These are phyloP conservation scores for Annulohypoxylon moriforme DNA, from an alignment of 495 filamentous ascomycete genomes.

Conservation along the genomic window DNA sequence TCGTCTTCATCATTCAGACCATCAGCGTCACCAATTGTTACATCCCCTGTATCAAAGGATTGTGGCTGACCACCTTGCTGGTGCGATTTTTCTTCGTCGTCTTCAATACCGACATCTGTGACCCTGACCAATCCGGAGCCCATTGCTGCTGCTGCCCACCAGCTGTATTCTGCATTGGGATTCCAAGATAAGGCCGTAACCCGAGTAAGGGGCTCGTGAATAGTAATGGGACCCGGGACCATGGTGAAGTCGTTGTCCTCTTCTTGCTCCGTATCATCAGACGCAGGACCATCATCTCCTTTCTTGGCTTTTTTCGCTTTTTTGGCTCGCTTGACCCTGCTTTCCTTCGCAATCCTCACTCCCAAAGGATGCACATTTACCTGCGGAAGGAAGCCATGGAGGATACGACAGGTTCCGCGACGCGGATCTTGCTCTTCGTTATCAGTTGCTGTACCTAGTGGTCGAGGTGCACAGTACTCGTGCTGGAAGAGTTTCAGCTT, in stretches of 20 bases:
- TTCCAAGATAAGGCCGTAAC: constrained; percentile 60
- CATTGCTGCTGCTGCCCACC: constrained; percentile 66
- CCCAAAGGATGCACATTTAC: constrained; percentile 72
- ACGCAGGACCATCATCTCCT: constrained; percentile 26
- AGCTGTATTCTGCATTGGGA: constrained; percentile 59
- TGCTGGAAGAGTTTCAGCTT: constrained; percentile 61
- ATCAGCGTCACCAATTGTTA: constrained; percentile 3
- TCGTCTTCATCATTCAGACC: constrained; percentile 11
- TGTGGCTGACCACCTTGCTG: constrained; percentile 12
- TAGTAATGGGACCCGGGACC: constrained; percentile 53
- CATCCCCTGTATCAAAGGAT: background rate
- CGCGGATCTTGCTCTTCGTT: constrained; percentile 54
- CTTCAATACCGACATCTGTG: constrained; percentile 58
- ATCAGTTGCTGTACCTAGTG: constrained; percentile 11
- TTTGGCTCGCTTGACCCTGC: constrained; percentile 25
- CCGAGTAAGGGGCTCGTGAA: constrained; percentile 59
- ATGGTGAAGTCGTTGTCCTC: constrained; percentile 44
- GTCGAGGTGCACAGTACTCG: constrained; percentile 51
- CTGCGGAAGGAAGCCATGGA: constrained; percentile 60
- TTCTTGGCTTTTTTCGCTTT: constrained; percentile 54
- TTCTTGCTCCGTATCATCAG: constrained; percentile 23
- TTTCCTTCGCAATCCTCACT: constrained; percentile 70
- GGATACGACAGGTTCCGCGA: constrained; percentile 71
- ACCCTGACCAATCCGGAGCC: constrained; percentile 59
- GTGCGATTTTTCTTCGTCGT: background rate